Percentiles rank a stretch among this genome's conserved stretches.
phyloP scores from a whole-genome alignment of 1,139 yeast species.

The Hyphopichia buzzinii region DNA sequence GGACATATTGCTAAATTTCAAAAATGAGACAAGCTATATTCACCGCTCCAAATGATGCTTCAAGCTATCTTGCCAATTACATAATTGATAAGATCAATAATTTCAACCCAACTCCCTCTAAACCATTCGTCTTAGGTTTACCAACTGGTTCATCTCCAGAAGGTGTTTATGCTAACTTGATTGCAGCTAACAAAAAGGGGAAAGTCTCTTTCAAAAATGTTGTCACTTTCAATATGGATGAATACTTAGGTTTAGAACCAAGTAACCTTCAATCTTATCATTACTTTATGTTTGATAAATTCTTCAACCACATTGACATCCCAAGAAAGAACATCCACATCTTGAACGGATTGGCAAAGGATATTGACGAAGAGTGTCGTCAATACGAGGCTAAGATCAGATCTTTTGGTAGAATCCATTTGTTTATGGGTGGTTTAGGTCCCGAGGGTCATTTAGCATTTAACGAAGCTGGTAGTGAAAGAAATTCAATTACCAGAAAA shows the following conservation, averaged over 20 bases:
- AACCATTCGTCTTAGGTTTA: conserved; percentile 59
- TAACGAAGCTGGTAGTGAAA: conserved; percentile 56
- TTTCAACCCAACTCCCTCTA: conserved; percentile 45
- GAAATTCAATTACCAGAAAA: conserved; percentile 47
- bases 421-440: conserved; percentile 63
- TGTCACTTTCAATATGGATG: conserved; percentile 65
- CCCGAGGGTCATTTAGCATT: conserved; percentile 68
- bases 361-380: conserved; percentile 48
- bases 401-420: conserved; percentile 50
- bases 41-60: conserved; percentile 43
- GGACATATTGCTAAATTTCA: too few relatives aligned
- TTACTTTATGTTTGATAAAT: conserved; percentile 58
- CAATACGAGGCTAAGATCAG: conserved; percentile 52
- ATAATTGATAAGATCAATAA: conserved; percentile 44
- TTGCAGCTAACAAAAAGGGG: conserved; percentile 46
- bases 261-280: conserved; percentile 54
- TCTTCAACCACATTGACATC: conserved; percentile 59
- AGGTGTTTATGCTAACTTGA: conserved; percentile 50
- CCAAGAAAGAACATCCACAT: conserved; percentile 55
- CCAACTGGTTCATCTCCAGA: conserved; percentile 71
- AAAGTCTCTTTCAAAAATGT: conserved; percentile 51
- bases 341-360: conserved; percentile 50
- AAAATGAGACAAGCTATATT: conserved; percentile 41
- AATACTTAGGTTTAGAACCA: conserved; percentile 52
- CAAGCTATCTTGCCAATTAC: conserved; percentile 48